These are phyloP conservation scores for Coniochaeta sp. DNA, from an alignment of 2,329 filamentous ascomycete genomes.

Conservation along the genomic window DNA sequence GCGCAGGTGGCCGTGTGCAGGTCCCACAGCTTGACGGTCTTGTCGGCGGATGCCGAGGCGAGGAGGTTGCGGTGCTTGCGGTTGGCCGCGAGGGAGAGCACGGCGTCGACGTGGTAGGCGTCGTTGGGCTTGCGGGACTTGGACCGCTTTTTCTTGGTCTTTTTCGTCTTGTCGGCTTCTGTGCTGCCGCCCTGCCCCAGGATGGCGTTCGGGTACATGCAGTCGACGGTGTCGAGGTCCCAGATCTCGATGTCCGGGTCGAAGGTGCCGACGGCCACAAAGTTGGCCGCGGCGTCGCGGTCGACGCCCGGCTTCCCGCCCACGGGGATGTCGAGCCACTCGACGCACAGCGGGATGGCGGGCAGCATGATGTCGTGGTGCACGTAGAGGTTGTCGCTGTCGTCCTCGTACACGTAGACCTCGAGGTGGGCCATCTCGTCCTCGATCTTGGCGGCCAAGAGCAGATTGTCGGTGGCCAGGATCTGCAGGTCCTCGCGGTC, in stretches of 20 bases:
- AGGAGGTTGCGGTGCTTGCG: slow-evolving; percentile 89
- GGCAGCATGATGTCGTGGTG: slow-evolving; percentile 99
- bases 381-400: slow-evolving; percentile 92
- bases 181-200: slow-evolving; percentile 64
- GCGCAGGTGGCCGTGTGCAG: slow-evolving; percentile 86
- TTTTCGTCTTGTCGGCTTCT: slow-evolving; percentile 50
- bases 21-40: slow-evolving; percentile 97
- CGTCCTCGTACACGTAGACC: slow-evolving; percentile 95
- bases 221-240: slow-evolving; percentile 93
- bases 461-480: slow-evolving; percentile 82
- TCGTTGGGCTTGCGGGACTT: slow-evolving; percentile 85
- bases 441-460: slow-evolving; percentile 89
- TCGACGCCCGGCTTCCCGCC: slow-evolving; percentile 57
- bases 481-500: slow-evolving; percentile 93
- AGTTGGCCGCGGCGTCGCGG: slow-evolving; percentile 70
- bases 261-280: slow-evolving; percentile 92
- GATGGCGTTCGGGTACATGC: slow-evolving; percentile 97
- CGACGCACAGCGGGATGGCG: slow-evolving; percentile 87
- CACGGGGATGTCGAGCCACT: slow-evolving; percentile 93
- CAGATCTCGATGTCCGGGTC: slow-evolving; percentile 98
- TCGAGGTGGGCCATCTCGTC: slow-evolving; percentile 96
- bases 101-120: slow-evolving; percentile 87
- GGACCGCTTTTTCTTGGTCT: slow-evolving; percentile 90
- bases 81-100: slow-evolving; percentile 87
- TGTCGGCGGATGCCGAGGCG: slow-evolving; percentile 90